Base-by-base conservation (phyloP, 2,329 filamentous ascomycete genomes). In the Sporothrix euskadiensis region DNA sequence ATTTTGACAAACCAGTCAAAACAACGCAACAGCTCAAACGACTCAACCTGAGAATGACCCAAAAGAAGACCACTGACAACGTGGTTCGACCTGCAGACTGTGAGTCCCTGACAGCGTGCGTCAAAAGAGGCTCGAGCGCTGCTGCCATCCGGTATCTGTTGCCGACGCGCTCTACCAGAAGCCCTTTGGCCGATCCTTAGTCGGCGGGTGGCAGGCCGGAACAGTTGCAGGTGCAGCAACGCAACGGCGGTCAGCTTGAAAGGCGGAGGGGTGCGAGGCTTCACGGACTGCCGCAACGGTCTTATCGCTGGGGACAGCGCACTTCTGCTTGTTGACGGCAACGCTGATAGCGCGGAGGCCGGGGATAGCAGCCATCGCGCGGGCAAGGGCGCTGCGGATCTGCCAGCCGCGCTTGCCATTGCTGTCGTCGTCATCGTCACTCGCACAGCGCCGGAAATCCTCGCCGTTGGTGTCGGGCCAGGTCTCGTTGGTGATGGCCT, bases 401-500 rank as follows among this genome's bases (percentile, higher is more conserved):
- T 68, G 65, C 41, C 41, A 68, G 2, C 47, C 66, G 30, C 44
- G 39, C 44, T 22, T 35, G 44, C 44, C 41, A 3, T 30, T 49
- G 22, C 30, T 39, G 16, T 14, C 66, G 32, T 71, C 47, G 10
- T 65, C 35, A 35, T 70, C 26, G 19, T n/a, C 44, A n/a, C 26
- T n/a, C 1, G 47, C 47, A 2, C 14, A 3, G 8, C n/a, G 26
- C 4, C 56, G 10, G 73, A 74, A 72, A 19, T 52, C 12, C 2
- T 41, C 30, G 1, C 70, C 52, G 5, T 63, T 57, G 4, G 35
- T 10, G 1, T 44, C 47, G 1, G 57, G 66, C 56, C 56, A 73
- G 44, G 47, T 69, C 41, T 71, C 56, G 39, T 71, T 71, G 22
- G 35, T 71, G 12, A 71, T 4, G 8, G 66, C 66, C 47, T 54